These are phyloP conservation scores for Ustilago xerochloae DNA, from an alignment of 1,284 basidiomycete species.

Conservation along the genomic window DNA sequence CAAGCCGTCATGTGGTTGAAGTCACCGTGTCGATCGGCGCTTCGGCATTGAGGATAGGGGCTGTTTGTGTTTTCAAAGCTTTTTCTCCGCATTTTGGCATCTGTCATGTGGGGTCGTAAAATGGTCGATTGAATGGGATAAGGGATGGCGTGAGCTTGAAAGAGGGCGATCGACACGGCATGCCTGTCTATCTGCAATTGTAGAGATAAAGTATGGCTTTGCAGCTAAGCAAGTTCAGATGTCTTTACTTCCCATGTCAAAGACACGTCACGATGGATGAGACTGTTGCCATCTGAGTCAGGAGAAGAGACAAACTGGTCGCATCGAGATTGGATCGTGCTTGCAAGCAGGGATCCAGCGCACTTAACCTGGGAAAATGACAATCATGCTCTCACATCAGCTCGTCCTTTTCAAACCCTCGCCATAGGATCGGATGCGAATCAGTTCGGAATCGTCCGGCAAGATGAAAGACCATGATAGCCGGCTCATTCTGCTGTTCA, in stretches of 20 bases:
- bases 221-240: background rate
- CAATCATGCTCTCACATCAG: too few relatives aligned
- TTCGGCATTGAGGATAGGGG: background rate
- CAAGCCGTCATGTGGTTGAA: background rate
- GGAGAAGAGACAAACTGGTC: background rate
- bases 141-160: background rate
- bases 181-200: background rate
- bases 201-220: constrained; percentile 5
- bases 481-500: too few relatives aligned
- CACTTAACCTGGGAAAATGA: too few relatives aligned
- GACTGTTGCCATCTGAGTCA: background rate
- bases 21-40: constrained; percentile 1
- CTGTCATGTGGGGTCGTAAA: background rate
- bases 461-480: too few relatives aligned
- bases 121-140: background rate
- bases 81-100: background rate
- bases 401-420: too few relatives aligned
- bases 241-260: background rate
- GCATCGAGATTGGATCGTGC: constrained; percentile 24
- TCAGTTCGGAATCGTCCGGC: too few relatives aligned
- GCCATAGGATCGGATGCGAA: too few relatives aligned
- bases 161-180: background rate
- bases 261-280: background rate
- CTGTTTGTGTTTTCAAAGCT: background rate
- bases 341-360: background rate